These are phyloP conservation scores for Ophiostoma fasciatum DNA, from an alignment of 2,329 filamentous ascomycete genomes.

Conservation along the genomic window DNA sequence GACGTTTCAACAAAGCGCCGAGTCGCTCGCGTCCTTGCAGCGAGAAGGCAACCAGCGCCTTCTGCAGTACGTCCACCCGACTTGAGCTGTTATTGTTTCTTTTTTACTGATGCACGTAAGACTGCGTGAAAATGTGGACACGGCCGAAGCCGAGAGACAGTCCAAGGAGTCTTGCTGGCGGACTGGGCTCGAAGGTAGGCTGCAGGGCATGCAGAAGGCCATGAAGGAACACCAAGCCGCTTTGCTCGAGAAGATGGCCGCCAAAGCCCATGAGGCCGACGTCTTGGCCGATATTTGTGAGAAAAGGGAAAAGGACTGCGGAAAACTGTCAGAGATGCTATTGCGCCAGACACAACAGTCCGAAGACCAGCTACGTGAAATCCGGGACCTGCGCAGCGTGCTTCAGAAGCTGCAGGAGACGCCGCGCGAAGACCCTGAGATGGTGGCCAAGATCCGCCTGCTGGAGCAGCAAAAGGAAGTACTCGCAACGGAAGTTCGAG, in stretches of 20 bases:
- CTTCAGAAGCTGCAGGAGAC: slow-evolving; percentile 1
- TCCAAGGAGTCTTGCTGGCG: not conserved
- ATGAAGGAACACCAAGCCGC: not conserved
- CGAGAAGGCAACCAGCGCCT: not conserved
- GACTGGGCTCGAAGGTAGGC: not conserved
- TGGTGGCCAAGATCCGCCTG: not conserved
- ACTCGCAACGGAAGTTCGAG: slow-evolving; percentile 3
- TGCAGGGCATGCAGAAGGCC: not conserved
- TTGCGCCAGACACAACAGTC: not conserved
- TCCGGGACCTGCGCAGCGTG: not conserved
- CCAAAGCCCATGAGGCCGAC: not conserved
- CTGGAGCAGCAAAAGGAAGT: not conserved
- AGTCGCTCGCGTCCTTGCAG: not conserved
- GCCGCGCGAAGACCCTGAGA: not conserved
- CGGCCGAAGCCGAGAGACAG: not conserved
- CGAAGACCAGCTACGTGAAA: not conserved
- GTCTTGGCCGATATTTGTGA: slow-evolving; percentile 2
- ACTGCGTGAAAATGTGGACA: not conserved
- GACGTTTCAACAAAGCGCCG: not conserved
- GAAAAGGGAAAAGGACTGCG: slow-evolving; percentile 3
- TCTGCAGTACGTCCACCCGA: not conserved
- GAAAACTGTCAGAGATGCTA: not conserved
- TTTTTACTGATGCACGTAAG: not conserved
- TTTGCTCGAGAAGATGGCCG: not conserved
- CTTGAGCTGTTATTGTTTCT: no score